Percentiles rank a stretch among this genome's conserved stretches.
phyloP scores from a whole-genome alignment of 208 protist genomes.

The Histomonas meleagridis region DNA sequence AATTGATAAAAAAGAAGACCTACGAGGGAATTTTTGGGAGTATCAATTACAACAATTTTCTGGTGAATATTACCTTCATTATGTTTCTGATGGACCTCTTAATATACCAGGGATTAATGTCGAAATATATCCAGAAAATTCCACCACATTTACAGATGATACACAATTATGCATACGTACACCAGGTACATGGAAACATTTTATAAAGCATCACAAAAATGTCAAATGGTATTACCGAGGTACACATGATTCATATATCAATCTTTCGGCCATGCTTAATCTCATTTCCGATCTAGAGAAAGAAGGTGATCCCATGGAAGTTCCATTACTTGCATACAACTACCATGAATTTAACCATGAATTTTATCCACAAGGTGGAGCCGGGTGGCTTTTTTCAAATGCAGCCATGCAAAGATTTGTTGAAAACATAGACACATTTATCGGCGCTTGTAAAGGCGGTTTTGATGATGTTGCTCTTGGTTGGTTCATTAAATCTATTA shows the following conservation, averaged over 20 bases:
- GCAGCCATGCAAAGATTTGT: background rate
- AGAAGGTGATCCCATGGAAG: background rate
- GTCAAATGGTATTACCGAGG: background rate
- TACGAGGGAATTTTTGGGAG: conserved; percentile 15
- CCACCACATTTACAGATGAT: background rate
- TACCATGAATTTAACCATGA: background rate
- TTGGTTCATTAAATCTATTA: background rate
- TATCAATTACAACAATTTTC: background rate
- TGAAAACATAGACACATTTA: background rate
- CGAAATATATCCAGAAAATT: background rate
- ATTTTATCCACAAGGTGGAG: conserved; percentile 1
- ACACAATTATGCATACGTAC: background rate
- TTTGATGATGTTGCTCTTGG: conserved; percentile 7
- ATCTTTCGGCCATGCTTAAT: background rate
- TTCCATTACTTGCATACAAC: background rate
- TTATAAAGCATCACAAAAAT: background rate
- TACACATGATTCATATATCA: conserved; percentile 19
- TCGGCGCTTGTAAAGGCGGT: background rate
- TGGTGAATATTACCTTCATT: background rate
- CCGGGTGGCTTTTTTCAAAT: background rate
- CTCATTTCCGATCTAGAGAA: background rate
- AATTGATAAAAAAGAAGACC: background rate
- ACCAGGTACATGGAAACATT: background rate
- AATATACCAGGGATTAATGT: background rate
- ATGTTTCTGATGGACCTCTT: background rate